phyloP scores from a whole-genome alignment of 2,329 filamentous ascomycete species.

The Calonectria pteridis region DNA sequence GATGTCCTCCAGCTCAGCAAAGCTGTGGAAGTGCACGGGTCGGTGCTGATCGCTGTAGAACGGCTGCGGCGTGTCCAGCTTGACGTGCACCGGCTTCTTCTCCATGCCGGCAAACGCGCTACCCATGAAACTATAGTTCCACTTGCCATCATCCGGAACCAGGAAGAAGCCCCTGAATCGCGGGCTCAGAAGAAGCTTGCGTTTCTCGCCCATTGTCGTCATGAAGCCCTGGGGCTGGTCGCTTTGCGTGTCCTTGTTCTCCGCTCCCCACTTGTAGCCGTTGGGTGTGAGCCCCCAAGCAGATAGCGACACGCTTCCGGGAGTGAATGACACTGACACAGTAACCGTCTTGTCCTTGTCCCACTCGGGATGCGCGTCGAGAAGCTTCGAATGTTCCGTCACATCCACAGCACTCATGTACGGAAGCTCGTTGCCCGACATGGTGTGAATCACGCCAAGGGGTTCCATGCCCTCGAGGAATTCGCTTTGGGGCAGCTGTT shows the following conservation, averaged over 20 bases:
- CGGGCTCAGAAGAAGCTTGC: conserved; percentile 91
- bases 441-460: conserved; percentile 93
- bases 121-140: conserved; percentile 99
- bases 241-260: conserved; percentile 92
- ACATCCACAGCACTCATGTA: conserved; percentile 98
- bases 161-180: conserved; percentile 97
- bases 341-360: conserved; percentile 91
- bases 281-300: conserved; percentile 93
- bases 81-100: conserved; percentile 91
- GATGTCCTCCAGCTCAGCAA: conserved; percentile 96
- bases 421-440: conserved; percentile 92
- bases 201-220: conserved; percentile 93
- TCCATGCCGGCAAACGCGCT: conserved; percentile 87
- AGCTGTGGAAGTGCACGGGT: conserved; percentile 96
- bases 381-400: conserved; percentile 91
- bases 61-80: conserved; percentile 88
- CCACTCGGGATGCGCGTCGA: conserved; percentile 77
- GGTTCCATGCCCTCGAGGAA: conserved; percentile 89
- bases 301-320: conserved; percentile 92
- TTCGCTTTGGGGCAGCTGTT: conserved; percentile 91
- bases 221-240: conserved; percentile 96
- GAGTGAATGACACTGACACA: conserved; percentile 96
- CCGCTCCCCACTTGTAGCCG: conserved; percentile 96
- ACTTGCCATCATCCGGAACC: conserved; percentile 88
- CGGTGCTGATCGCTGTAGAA: conserved; percentile 96